These are phyloP conservation scores for Penicillium daleae DNA, from an alignment of 495 filamentous ascomycete genomes.

Conservation along the genomic window DNA sequence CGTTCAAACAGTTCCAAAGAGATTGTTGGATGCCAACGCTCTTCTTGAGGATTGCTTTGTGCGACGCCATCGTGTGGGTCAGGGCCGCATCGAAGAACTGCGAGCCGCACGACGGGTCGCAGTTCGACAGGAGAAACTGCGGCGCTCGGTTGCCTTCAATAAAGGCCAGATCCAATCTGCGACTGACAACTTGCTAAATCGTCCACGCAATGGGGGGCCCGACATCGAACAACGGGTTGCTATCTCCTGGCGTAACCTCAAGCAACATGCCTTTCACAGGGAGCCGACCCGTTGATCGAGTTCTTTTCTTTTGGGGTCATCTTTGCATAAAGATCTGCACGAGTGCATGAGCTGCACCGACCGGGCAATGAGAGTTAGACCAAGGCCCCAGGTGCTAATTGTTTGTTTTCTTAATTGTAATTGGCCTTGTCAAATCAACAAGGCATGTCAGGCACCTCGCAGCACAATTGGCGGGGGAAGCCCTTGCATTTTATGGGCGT, in stretches of 20 bases:
- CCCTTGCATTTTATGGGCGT: slow-evolving; percentile 30
- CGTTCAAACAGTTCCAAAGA: slow-evolving; percentile 86
- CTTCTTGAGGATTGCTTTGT: slow-evolving; percentile 81
- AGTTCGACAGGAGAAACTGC: slow-evolving; percentile 50
- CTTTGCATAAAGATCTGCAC: background rate
- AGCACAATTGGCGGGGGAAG: background rate
- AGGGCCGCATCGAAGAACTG: slow-evolving; percentile 55
- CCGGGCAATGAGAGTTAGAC: background rate
- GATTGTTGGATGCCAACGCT: slow-evolving; percentile 76
- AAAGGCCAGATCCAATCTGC: slow-evolving; percentile 46
- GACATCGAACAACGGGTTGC: slow-evolving; percentile 45
- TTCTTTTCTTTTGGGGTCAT: background rate
- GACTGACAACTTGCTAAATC: slow-evolving; percentile 42
- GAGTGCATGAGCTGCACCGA: background rate
- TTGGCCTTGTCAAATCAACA: slow-evolving; percentile 18
- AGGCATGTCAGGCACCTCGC: slow-evolving; percentile 3
- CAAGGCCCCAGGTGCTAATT: background rate
- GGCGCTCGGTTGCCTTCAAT: slow-evolving; percentile 43
- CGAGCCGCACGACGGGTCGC: slow-evolving; percentile 44
- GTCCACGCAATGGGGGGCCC: slow-evolving; percentile 36
- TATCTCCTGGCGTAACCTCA: slow-evolving; percentile 47
- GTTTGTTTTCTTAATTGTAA: slow-evolving; percentile 37
- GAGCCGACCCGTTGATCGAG: slow-evolving; percentile 1
- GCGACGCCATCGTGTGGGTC: slow-evolving; percentile 81
- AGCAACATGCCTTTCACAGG: slow-evolving; percentile 44